Conservation (phyloP, 2,329 filamentous ascomycete species). For the Tolypocladium paradoxum region DNA sequence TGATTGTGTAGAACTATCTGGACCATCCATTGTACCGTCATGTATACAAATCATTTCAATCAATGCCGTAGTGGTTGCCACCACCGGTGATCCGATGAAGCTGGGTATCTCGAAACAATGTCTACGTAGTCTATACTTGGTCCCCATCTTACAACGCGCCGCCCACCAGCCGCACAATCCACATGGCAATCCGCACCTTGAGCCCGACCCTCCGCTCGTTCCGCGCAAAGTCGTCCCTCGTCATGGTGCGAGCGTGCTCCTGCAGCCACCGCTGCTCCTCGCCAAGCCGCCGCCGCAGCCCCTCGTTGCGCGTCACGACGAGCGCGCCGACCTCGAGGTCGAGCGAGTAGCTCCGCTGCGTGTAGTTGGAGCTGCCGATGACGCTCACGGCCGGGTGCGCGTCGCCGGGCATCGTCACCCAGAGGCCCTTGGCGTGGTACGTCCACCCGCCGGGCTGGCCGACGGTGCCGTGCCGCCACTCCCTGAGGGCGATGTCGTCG, state of each 20-base stretch:
- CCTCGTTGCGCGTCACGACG: constrained; percentile 69
- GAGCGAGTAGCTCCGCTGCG: constrained; percentile 81
- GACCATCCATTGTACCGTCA: neutral
- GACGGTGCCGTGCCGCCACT: constrained; percentile 79
- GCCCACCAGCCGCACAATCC: constrained; percentile 77
- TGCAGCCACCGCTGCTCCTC: constrained; percentile 75
- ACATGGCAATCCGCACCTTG: constrained; percentile 83
- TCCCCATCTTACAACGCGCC: constrained; percentile 58
- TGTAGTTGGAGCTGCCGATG: constrained; percentile 91
- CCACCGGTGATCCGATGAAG: neutral
- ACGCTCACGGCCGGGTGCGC: constrained; percentile 65
- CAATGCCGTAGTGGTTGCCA: neutral
- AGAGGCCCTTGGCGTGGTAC: constrained; percentile 94
- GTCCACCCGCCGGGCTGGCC: constrained; percentile 83
- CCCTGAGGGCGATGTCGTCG: constrained; percentile 60
- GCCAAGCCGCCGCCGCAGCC: constrained; percentile 59
- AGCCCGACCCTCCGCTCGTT: constrained; percentile 76
- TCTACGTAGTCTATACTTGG: constrained; percentile 4
- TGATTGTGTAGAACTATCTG: neutral
- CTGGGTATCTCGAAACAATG: neutral
- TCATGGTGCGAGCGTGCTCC: constrained; percentile 58
- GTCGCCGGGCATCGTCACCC: constrained; percentile 65
- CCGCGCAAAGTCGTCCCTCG: constrained; percentile 66
- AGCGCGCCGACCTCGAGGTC: constrained; percentile 85
- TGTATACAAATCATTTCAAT: neutral